A percentile compares a stretch with the other conserved stretches of the same genome.
Conservation (phyloP, 257 asterid species). For the Craterostigma plantagineum region DNA sequence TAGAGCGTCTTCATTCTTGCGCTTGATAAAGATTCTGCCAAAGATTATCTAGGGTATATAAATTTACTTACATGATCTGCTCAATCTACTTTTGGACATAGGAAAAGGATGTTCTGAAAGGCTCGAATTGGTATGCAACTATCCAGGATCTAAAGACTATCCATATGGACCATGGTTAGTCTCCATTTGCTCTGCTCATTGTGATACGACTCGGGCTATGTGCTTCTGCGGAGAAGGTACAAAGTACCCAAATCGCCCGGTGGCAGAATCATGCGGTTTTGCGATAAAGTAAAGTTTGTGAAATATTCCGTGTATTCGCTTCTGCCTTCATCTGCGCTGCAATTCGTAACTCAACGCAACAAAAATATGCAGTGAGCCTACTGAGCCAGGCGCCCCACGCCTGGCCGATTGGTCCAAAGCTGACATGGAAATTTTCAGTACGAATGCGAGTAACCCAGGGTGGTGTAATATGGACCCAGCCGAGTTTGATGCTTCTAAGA, state of each 20-base stretch:
- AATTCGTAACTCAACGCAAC: slow-evolving; percentile 3
- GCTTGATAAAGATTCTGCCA: slow-evolving; percentile 1
- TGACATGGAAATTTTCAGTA: slow-evolving; percentile 55
- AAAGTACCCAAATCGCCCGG: slow-evolving; percentile 87
- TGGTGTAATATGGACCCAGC: slow-evolving; percentile 95
- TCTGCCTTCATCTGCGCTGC: not conserved
- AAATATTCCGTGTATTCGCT: not conserved
- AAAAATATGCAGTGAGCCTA: slow-evolving; percentile 36
- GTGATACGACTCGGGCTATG: slow-evolving; percentile 87
- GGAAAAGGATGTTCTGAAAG: slow-evolving; percentile 83
- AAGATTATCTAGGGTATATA: not conserved
- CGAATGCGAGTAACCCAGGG: slow-evolving; percentile 44
- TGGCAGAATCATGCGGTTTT: slow-evolving; percentile 79
- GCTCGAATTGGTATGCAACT: slow-evolving; percentile 52
- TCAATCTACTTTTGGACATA: slow-evolving; percentile 17
- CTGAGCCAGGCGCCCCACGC: slow-evolving; percentile 48
- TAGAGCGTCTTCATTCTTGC: too few relatives aligned
- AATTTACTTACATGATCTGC: slow-evolving; percentile 5
- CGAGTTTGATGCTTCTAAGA: slow-evolving; percentile 50
- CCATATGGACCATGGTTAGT: slow-evolving; percentile 91
- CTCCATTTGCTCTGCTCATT: slow-evolving; percentile 69
- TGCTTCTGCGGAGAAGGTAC: slow-evolving; percentile 98
- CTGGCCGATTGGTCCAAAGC: slow-evolving; percentile 44
- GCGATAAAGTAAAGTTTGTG: slow-evolving; percentile 37
- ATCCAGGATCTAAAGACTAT: slow-evolving; percentile 29